A percentile compares a stretch with the other conserved stretches of the same genome.
These are phyloP conservation scores for Sarcomyxa edulis DNA, from an alignment of 768 basidiomycete genomes.

Conservation along the genomic window DNA sequence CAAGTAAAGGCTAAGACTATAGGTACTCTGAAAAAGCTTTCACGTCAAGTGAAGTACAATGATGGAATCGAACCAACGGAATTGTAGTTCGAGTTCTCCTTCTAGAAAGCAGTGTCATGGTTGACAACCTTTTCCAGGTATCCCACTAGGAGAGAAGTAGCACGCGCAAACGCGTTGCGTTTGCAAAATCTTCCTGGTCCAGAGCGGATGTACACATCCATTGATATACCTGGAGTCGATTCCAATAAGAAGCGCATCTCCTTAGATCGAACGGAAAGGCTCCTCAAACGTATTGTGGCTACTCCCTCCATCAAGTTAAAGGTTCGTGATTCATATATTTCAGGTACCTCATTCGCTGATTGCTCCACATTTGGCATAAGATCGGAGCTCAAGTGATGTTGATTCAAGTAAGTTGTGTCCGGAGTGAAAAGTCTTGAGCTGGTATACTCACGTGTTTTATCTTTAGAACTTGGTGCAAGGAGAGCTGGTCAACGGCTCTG, in stretches of 20 bases:
- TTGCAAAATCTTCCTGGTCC: constrained; percentile 36
- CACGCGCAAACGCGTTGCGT: constrained; percentile 54
- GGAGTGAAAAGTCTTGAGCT: no score
- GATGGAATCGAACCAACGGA: constrained; percentile 83
- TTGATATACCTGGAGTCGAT: constrained; percentile 42
- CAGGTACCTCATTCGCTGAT: no score
- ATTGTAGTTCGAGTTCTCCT: constrained; percentile 40
- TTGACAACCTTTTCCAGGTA: constrained; percentile 51
- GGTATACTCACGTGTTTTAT: background rate
- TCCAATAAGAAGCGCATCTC: constrained; percentile 31
- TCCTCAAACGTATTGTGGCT: constrained; percentile 61
- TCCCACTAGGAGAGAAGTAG: constrained; percentile 69
- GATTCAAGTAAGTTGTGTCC: constrained; percentile 68
- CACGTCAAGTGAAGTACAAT: constrained; percentile 51
- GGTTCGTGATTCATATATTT: constrained; percentile 21
- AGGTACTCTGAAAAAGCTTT: constrained; percentile 47
- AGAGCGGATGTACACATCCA: constrained; percentile 33
- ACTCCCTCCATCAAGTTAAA: constrained; percentile 41
- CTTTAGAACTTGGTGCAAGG: constrained; percentile 65
- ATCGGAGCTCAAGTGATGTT: constrained; percentile 86
- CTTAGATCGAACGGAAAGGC: constrained; percentile 29
- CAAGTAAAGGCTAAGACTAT: constrained; percentile 38
- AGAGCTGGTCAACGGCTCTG: constrained; percentile 63
- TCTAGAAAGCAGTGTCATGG: background rate
- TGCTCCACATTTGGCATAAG: no score